Evolutionary conservation across 169 alveolate genomes (phyloP).

Genomic region (Babesia ovis): DNA sequence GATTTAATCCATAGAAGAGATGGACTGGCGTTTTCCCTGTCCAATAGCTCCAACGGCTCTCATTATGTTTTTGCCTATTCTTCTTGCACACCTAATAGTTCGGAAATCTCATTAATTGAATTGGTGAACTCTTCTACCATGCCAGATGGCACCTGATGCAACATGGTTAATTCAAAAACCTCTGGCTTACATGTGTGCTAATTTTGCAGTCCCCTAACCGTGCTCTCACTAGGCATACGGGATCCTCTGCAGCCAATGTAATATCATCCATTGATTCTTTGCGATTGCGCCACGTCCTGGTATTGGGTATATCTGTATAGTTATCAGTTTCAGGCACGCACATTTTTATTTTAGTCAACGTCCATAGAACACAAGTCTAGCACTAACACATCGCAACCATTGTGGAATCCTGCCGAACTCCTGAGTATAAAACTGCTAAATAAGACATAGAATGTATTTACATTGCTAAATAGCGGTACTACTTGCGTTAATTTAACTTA

Average conservation of each 20-base stretch:
- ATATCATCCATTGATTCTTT: constrained; percentile 10
- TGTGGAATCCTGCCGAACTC: too few relatives aligned
- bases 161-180: too few relatives aligned
- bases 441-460: too few relatives aligned
- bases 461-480: too few relatives aligned
- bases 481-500: constrained; percentile 16
- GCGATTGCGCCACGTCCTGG: constrained; percentile 45
- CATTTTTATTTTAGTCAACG: too few relatives aligned
- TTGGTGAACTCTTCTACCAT: constrained; percentile 24
- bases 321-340: too few relatives aligned
- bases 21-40: too few relatives aligned
- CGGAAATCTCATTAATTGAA: constrained; percentile 56
- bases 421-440: too few relatives aligned
- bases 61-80: not conserved
- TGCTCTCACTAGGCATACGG: constrained; percentile 62
- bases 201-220: constrained; percentile 58
- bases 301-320: constrained; percentile 60
- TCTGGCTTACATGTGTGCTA: constrained; percentile 50
- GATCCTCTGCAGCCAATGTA: constrained; percentile 12
- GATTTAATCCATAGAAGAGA: too few relatives aligned
- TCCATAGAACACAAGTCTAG: not conserved
- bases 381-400: too few relatives aligned
- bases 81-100: constrained; percentile 6
- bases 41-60: too few relatives aligned
- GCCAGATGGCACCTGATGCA: constrained; percentile 15